Conservation (phyloP, 129 eudicot genomes). For the carrot (Daucus carota) region DNA sequence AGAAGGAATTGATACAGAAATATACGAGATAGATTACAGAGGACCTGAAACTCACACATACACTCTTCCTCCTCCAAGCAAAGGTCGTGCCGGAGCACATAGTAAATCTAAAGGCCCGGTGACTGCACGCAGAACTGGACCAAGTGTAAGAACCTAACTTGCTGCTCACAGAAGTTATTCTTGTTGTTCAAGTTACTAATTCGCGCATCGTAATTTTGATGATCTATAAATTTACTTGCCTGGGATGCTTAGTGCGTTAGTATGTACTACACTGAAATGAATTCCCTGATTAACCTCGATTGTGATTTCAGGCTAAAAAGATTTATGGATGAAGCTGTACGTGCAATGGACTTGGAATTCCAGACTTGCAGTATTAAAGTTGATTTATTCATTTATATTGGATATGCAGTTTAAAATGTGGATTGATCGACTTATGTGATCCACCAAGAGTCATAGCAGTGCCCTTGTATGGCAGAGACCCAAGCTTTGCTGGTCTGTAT, state of each 20-base stretch:
- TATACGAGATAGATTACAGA: slow-evolving; percentile 63
- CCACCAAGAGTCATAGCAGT: background rate
- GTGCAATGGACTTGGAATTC: background rate
- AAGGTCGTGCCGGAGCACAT: slow-evolving; percentile 23
- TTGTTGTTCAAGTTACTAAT: too few species aligned
- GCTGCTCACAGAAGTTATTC: background rate
- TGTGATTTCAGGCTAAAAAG: background rate
- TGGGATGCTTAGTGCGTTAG: too few species aligned
- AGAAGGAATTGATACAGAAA: slow-evolving; percentile 19
- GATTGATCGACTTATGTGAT: background rate
- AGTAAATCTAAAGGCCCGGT: slow-evolving; percentile 23
- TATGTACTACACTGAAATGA: too few species aligned
- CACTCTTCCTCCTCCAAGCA: slow-evolving; percentile 44
- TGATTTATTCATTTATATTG: background rate
- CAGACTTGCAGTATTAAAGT: background rate
- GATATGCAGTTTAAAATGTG: background rate
- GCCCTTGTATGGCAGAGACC: too few species aligned
- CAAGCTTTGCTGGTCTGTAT: too few species aligned
- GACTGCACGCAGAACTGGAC: slow-evolving; percentile 5
- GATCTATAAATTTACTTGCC: background rate
- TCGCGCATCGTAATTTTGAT: background rate
- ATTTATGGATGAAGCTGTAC: background rate
- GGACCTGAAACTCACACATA: slow-evolving; percentile 77
- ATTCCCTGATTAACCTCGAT: background rate
- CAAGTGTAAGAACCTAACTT: slow-evolving; percentile 20